Base-by-base conservation (phyloP, 192 early-diverging fungal genomes). In the Jimgerdemannia lactiflua region DNA sequence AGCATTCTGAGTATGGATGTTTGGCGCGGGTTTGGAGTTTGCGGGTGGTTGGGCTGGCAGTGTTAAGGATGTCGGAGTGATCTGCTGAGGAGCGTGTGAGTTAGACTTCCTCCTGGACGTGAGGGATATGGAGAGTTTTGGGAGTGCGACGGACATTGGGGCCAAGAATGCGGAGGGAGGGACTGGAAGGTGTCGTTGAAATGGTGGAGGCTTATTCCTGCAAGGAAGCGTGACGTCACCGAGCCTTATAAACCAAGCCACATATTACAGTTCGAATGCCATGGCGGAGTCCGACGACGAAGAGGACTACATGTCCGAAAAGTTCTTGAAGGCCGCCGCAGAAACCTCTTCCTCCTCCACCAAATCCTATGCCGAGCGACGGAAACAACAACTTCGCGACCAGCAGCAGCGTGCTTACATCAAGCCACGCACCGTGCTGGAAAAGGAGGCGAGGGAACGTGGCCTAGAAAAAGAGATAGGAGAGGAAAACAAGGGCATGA, bases 291-390 rank as follows among this genome's bases (percentile, higher is more conserved):
- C 69, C 42, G 74, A 72, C 3, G 86, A 87, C 29, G 84, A 88
- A 74, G 84, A 85, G 42, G 86, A 88, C 65, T 88, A 88, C 71
- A 88, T 88, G 86, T 86, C 84, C 14, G 74, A 74, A 29, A 78
- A 81, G 17, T 82, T 88, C 68, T 69, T 88, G 39, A 77, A 80
- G 19, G 82, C 70, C 75, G 59, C 54, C 76, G 41, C 43, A 79
- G 65, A 65, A 75, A 75, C 7, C 3, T 71, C 4, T 74, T 76
- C 64, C 71, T 71, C 17, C 19, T 63, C 39, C 74, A 43, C 42
- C 29, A 42, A 76, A 69, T 78, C 82, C 0, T 88, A 88, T 43
- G 71, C 76, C 7, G 74, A 86, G 64, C 74, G 79, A 10, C 76
- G 86, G 18, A 78, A 77, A 49, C 76, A 84, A 39, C 75, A 84